Conservation (phyloP, 768 basidiomycete genomes). For the Leucogyrophana mollusca region DNA sequence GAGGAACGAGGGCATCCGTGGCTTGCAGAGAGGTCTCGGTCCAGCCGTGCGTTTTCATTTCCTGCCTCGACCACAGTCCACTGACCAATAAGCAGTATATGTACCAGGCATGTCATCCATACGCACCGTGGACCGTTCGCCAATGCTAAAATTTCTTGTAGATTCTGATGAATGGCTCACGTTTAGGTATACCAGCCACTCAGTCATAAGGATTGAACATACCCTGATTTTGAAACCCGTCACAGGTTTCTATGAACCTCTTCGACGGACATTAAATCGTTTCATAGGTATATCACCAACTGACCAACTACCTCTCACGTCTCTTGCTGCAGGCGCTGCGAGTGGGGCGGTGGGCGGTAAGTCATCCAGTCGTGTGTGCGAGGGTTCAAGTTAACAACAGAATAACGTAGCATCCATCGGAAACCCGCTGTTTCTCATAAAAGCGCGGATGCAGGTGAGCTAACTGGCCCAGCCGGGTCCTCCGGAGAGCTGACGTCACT, state of each 20-base stretch:
- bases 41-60: constrained; percentile 68
- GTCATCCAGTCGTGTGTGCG: constrained; percentile 10
- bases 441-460: constrained; percentile 92
- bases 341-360: constrained; percentile 91
- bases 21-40: constrained; percentile 89
- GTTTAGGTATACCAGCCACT: constrained; percentile 56
- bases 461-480: background rate
- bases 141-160: constrained; percentile 28
- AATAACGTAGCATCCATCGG: constrained; percentile 61
- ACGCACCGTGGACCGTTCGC: background rate
- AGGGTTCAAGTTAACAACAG: constrained; percentile 2
- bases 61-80: background rate
- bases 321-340: constrained; percentile 81
- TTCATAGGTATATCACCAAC: constrained; percentile 60
- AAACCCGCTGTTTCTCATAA: constrained; percentile 92
- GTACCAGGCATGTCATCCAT: constrained; percentile 68
- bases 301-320: constrained; percentile 72
- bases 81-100: constrained; percentile 58
- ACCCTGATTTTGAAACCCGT: background rate
- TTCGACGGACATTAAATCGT: constrained; percentile 70
- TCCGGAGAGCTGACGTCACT: background rate
- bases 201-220: constrained; percentile 1
- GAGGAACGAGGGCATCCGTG: constrained; percentile 84
- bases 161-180: constrained; percentile 90
- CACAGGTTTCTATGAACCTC: constrained; percentile 93